Base-by-base conservation (phyloP, 805 yeast species). In the Teunomyces pallodes region DNA sequence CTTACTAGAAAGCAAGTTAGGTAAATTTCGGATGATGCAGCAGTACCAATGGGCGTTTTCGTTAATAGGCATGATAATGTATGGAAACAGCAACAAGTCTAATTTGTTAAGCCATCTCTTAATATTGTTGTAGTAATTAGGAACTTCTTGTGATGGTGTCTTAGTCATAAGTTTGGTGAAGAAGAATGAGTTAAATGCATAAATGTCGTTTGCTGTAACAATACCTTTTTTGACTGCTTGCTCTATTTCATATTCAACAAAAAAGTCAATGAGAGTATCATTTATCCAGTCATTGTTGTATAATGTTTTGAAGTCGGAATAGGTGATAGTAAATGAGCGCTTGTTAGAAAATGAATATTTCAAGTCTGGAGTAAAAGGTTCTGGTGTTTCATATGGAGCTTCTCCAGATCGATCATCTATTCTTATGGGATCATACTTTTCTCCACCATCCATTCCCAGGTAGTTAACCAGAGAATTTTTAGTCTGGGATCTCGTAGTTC, bases 11-110 rank as follows among this genome's bases (percentile, higher is more conserved):
- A 20, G 20, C 10, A 70, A 54, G 45, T 59, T 54, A 43, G 80
- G 71, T 57, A 81, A 69, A 51, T 85, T 77, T 49, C 81, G 74
- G 3, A 92, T 79, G 3, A 92, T 78, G 26, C 88, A 84, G 41
- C 91, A 83, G 60, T 83, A 88, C 99, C 99, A 94, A 67, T 94
- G 99, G 35, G 80, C 72, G 36, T 77, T 77, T 52, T 84, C 87
- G 64, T 89, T 88, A 7, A 94, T 83, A 0, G 99, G 99, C 9
- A 92, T 74, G 2, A 91, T 76, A 2, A 90, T 70, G 57, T 76
- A 81, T 40, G 80, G 77, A 58, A 76, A 84, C 14, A 70, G 72
- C 64, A 82, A 62, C 17, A 74, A 63, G 52, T 89, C 86, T 7
- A 86, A 66, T 54, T 85, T 85, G 39, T 77, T 72, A 9, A 94